A percentile compares a stretch with the other conserved stretches of the same genome.
These are phyloP conservation scores for Rhododendron mucronatum DNA, from an alignment of 148 eudicot genomes.

Conservation along the genomic window DNA sequence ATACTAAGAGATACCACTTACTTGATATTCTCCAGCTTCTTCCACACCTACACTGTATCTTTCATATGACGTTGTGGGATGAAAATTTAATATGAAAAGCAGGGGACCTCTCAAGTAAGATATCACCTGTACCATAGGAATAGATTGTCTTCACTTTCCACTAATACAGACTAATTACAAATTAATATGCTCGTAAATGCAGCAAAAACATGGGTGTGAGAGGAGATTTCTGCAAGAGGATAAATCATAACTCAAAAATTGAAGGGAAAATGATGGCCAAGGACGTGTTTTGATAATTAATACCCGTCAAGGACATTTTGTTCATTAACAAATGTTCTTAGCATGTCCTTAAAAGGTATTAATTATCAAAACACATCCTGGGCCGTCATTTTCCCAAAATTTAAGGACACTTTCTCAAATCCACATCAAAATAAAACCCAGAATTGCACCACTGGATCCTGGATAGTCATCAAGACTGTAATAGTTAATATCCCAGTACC, in stretches of 20 bases:
- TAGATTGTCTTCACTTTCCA: neutral
- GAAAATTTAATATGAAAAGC: constrained; percentile 82
- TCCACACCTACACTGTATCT: constrained; percentile 74
- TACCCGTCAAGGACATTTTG: too few relatives aligned
- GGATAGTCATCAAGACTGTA: neutral
- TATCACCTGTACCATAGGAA: constrained; percentile 57
- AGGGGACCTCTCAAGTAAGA: constrained; percentile 82
- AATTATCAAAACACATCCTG: too few relatives aligned
- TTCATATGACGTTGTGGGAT: constrained; percentile 70
- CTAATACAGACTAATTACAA: neutral
- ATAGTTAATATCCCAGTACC: neutral
- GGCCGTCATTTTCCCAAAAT: too few relatives aligned
- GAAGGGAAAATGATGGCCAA: too few relatives aligned
- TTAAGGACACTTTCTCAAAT: neutral
- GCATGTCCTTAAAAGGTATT: too few relatives aligned
- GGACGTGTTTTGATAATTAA: too few relatives aligned
- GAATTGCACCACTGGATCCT: neutral
- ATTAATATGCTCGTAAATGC: neutral
- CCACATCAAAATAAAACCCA: neutral
- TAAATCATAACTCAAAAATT: too few relatives aligned
- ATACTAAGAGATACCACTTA: constrained; percentile 25
- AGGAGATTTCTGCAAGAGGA: constrained; percentile 1
- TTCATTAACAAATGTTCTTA: too few relatives aligned
- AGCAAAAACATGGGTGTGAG: neutral
- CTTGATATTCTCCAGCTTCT: constrained; percentile 99